A percentile compares a stretch with the other conserved stretches of the same genome.
Evolutionary conservation across 495 filamentous ascomycete genomes (phyloP).

Genomic region (Antarctomyces pellizariae): DNA sequence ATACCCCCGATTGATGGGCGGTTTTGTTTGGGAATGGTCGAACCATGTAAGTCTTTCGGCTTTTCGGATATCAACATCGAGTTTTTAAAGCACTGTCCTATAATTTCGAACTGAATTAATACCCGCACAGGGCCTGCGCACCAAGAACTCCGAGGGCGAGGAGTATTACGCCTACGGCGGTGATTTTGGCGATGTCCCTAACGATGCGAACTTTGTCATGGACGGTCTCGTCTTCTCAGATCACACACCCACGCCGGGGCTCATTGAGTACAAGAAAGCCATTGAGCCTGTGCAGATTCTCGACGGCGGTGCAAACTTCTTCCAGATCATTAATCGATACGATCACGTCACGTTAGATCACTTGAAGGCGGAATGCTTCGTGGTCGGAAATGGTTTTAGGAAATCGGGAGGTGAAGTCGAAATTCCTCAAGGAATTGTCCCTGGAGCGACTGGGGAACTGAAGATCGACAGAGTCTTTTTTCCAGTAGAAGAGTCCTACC

Average conservation of each 20-base stretch:
- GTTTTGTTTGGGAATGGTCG: conserved; percentile 54
- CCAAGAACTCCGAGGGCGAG: conserved; percentile 22
- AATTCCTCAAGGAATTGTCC: conserved; percentile 12
- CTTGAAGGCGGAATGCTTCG: conserved; percentile 20
- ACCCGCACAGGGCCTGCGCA: conserved; percentile 36
- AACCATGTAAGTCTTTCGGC: too few species aligned
- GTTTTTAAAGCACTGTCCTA: too few species aligned
- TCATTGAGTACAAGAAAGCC: conserved; percentile 36
- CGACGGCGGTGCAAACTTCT: conserved; percentile 9
- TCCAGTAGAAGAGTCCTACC: background rate
- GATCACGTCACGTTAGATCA: conserved; percentile 26
- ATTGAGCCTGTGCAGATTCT: conserved; percentile 28
- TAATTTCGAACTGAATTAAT: too few species aligned
- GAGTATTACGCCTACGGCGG: conserved; percentile 42
- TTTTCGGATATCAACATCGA: too few species aligned
- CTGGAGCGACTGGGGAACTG: conserved; percentile 7
- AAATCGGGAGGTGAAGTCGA: conserved; percentile 11
- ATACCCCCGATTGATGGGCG: conserved; percentile 35
- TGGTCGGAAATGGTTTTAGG: conserved; percentile 17
- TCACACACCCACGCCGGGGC: conserved; percentile 32
- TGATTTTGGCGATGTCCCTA: conserved; percentile 41
- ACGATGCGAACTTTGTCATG: conserved; percentile 41
- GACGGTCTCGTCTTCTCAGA: conserved; percentile 35
- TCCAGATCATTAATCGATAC: conserved; percentile 22
- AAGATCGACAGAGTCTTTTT: conserved; percentile 9